Conservation (phyloP, 2,329 filamentous ascomycete species). For the Epichloe bromicola region DNA sequence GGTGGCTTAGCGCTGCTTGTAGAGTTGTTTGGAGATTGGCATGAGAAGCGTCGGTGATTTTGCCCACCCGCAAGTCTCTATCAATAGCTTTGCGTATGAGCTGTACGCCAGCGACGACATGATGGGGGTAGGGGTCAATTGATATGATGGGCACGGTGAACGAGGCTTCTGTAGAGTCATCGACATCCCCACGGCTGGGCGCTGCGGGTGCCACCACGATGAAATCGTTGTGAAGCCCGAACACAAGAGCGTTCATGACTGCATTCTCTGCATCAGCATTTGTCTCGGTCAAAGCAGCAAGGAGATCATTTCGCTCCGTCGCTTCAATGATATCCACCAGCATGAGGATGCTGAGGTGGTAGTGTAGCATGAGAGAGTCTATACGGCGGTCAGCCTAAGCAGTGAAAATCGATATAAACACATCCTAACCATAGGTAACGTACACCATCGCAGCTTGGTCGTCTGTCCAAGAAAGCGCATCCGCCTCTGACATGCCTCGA, state of each 20-base stretch:
- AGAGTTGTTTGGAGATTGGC: conserved; percentile 13
- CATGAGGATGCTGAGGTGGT: conserved; percentile 20
- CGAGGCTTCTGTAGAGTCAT: neutral
- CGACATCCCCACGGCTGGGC: neutral
- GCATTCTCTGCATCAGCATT: conserved; percentile 17
- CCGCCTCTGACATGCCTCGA: conserved; percentile 18
- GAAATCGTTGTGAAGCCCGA: conserved; percentile 17
- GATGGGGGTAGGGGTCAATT: conserved; percentile 18
- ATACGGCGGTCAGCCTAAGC: neutral
- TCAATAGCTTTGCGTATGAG: conserved; percentile 18
- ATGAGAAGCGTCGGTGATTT: conserved; percentile 16
- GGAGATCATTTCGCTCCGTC: conserved; percentile 15
- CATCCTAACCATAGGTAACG: conserved; percentile 1
- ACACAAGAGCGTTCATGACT: conserved; percentile 19
- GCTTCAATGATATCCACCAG: conserved; percentile 18
- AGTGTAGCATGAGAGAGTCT: conserved; percentile 22
- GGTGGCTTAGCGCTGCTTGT: conserved; percentile 13
- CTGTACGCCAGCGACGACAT: conserved; percentile 18
- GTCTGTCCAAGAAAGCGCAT: conserved; percentile 19
- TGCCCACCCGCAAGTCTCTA: conserved; percentile 13
- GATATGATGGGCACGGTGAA: conserved; percentile 17
- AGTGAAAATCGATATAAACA: no score
- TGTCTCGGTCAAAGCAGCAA: conserved; percentile 13
- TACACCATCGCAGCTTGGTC: conserved; percentile 21
- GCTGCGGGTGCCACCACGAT: conserved; percentile 6